Base-by-base conservation (phyloP, 306 rosid species). In the Rosa persica region DNA sequence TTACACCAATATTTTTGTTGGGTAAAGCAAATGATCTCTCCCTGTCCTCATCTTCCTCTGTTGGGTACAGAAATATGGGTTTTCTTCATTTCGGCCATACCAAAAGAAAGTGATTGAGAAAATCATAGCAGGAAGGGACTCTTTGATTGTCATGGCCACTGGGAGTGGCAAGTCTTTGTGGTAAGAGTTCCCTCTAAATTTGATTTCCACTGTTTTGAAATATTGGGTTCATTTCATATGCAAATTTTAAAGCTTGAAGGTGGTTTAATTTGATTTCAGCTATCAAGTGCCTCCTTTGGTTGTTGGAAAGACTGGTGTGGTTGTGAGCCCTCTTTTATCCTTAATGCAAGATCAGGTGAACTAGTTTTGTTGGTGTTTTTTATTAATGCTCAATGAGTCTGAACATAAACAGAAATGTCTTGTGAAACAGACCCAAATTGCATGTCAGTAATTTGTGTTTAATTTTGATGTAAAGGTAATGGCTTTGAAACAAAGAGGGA, bases 111-210 rank as follows among this genome's bases (percentile, higher is more conserved):
- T 86, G 51, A 87, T 91, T 55, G 82, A 87, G 89, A 78, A 87
- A 69, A 86, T 93, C 78, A 80, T 91, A 11, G 85, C 82, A 36
- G 87, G 85, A 84, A 91, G 86, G 79, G 98, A 91, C 81, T 87
- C 89, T 48, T 78, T 44, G 82, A 94, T 91, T 70, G 97, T 93
- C 81, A 90, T 90, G 98, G 98, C 93, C 74, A 93, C 98, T 75
- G 98, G 98, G 22, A 93, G 96, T 76, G 98, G 97, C 48, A 93
- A 93, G 78, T 93, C 98, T 72, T 79, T 93, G 74, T 93, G 98
- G 96, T 90, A 89, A 47, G 36, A 86, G 57, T 71, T 12, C 75
- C 48, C 73, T 38, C 43, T n/a, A 16, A 51, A 16, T 64, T 34
- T 36, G 60, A 15, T 20, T 64, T 82, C 49, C n/a, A 30, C n/a